Conservation (phyloP, 805 yeast genomes). For the Kuraishia ogatae region DNA sequence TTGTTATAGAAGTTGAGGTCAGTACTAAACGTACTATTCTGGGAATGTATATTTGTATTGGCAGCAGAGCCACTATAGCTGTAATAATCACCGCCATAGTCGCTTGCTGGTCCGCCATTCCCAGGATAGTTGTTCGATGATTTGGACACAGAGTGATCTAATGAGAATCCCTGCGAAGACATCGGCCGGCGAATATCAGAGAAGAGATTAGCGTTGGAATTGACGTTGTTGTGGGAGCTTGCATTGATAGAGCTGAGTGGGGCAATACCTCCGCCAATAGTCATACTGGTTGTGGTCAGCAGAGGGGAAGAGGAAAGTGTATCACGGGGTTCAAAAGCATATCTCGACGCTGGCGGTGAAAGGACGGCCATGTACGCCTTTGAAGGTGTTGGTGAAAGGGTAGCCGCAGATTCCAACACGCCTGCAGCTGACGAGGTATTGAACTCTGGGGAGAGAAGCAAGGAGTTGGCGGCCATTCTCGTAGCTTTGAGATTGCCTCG, state of each 20-base stretch:
- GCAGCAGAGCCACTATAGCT: neutral
- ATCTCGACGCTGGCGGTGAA: constrained; percentile 32
- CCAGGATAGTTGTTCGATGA: neutral
- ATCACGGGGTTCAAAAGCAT: constrained; percentile 15
- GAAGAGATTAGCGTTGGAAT: neutral
- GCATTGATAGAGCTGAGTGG: neutral
- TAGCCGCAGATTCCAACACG: neutral
- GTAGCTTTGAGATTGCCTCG: neutral
- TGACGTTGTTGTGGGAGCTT: neutral
- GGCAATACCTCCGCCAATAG: neutral
- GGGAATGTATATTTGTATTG: neutral
- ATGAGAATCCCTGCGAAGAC: neutral
- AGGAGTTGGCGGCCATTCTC: neutral
- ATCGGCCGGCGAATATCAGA: neutral
- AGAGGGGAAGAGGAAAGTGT: constrained; percentile 16
- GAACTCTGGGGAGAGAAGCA: neutral
- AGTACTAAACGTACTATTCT: constrained; percentile 23
- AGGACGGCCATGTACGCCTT: constrained; percentile 60
- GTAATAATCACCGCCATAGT: neutral
- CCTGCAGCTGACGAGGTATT: neutral
- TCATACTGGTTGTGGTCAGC: constrained; percentile 8
- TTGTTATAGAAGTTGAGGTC: constrained; percentile 36
- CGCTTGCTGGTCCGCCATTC: neutral
- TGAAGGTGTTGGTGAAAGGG: constrained; percentile 50
- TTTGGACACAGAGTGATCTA: neutral